Evolutionary conservation across 2,329 filamentous ascomycete genomes (phyloP).

Genomic region (Fusarium irregulare): DNA sequence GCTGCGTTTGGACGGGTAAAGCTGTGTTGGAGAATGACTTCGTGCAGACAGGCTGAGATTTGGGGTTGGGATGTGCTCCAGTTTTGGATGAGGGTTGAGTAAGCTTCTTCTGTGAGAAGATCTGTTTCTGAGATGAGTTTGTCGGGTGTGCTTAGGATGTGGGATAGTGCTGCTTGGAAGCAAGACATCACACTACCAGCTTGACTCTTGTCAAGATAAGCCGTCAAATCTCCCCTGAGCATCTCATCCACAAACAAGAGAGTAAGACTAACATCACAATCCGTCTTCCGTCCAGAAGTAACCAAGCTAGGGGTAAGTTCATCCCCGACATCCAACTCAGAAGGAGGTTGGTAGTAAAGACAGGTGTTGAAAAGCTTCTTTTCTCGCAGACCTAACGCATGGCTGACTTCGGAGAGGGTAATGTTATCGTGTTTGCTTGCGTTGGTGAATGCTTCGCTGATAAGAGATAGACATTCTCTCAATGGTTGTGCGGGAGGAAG

Average conservation of each 20-base stretch:
- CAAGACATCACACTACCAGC: slow-evolving; percentile 61
- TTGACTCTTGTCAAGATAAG: slow-evolving; percentile 46
- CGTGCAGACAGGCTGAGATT: slow-evolving; percentile 57
- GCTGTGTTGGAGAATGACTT: slow-evolving; percentile 57
- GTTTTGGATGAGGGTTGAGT: slow-evolving; percentile 66
- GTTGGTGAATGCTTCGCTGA: slow-evolving; percentile 46
- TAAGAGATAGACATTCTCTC: slow-evolving; percentile 47
- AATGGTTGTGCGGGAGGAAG: slow-evolving; percentile 50
- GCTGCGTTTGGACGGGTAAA: slow-evolving; percentile 53
- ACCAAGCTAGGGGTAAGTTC: slow-evolving; percentile 13
- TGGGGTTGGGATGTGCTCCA: slow-evolving; percentile 55
- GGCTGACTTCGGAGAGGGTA: slow-evolving; percentile 59
- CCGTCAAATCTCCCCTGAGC: slow-evolving; percentile 58
- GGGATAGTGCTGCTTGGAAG: slow-evolving; percentile 63
- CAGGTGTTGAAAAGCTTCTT: slow-evolving; percentile 63
- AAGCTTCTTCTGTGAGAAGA: slow-evolving; percentile 66
- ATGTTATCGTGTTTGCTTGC: slow-evolving; percentile 56
- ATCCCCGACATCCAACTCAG: background rate
- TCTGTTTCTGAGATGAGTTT: slow-evolving; percentile 59
- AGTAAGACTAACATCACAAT: slow-evolving; percentile 61
- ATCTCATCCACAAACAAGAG: slow-evolving; percentile 55
- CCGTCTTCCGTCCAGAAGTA: slow-evolving; percentile 52
- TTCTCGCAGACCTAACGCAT: slow-evolving; percentile 57
- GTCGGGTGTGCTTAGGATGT: slow-evolving; percentile 57
- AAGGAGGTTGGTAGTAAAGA: slow-evolving; percentile 60